phyloP scores from a whole-genome alignment of 1,284 basidiomycete species.

The Naganishia albida region DNA sequence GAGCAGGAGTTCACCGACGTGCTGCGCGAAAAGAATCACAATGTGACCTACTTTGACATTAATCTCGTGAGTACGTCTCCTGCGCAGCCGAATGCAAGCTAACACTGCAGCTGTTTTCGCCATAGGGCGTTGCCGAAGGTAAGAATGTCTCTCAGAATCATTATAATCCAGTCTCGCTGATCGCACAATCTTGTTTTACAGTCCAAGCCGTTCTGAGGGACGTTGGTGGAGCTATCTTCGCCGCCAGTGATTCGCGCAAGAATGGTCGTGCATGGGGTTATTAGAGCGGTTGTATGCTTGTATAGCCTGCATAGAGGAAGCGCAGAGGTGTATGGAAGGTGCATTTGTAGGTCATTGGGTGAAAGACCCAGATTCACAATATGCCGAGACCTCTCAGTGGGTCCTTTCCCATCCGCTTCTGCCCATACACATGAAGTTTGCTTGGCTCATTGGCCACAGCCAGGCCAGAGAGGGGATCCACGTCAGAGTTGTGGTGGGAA shows the following conservation, averaged over 20 bases:
- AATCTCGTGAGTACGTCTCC: conserved; percentile 55
- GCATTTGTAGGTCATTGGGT: background rate
- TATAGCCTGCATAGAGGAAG: background rate
- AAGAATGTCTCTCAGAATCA: conserved; percentile 38
- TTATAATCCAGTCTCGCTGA: conserved; percentile 56
- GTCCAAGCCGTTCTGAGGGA: conserved; percentile 69
- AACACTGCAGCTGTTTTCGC: background rate
- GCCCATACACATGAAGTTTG: background rate
- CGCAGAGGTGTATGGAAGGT: background rate
- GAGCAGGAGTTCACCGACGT: conserved; percentile 61
- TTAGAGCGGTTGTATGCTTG: conserved; percentile 31
- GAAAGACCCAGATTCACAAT: background rate
- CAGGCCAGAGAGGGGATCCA: conserved; percentile 22
- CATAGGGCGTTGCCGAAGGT: conserved; percentile 38
- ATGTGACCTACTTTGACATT: conserved; percentile 60
- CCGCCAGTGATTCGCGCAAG: conserved; percentile 49
- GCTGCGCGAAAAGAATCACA: conserved; percentile 68
- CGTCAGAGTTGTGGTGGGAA: background rate
- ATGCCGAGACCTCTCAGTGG: conserved; percentile 19
- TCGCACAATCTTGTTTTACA: conserved; percentile 60
- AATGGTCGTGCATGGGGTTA: conserved; percentile 52
- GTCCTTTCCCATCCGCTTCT: conserved; percentile 7
- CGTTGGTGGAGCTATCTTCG: conserved; percentile 55
- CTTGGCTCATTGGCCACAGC: conserved; percentile 1
- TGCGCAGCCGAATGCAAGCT: background rate